Percentiles rank a stretch among this genome's conserved stretches.
Conservation (phyloP, 208 protist species). For the Crithidia brevicula region DNA sequence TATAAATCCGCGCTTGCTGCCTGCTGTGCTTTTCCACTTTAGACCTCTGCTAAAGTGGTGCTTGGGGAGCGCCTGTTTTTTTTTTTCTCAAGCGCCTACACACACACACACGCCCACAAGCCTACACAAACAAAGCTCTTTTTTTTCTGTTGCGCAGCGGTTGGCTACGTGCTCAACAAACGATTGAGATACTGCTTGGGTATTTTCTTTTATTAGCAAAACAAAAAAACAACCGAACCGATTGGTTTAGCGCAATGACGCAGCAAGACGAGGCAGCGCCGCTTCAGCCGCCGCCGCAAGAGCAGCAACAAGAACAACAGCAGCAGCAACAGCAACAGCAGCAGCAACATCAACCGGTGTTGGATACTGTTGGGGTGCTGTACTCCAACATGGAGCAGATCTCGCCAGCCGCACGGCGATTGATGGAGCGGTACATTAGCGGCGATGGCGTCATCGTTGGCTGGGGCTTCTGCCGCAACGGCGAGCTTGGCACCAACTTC, state of each 20-base stretch:
- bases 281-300: not conserved
- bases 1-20: too few species aligned
- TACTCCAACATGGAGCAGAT: conserved; percentile 40
- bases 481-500: conserved; percentile 68
- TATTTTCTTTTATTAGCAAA: conserved; percentile 12
- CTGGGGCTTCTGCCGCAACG: conserved; percentile 73
- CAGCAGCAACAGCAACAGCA: not conserved
- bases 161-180: too few species aligned
- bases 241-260: not conserved
- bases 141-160: too few species aligned
- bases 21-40: too few species aligned
- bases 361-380: conserved; percentile 28
- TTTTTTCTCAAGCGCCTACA: too few species aligned
- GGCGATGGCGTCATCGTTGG: conserved; percentile 78
- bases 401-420: conserved; percentile 16
- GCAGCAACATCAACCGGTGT: conserved; percentile 11
- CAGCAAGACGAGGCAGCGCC: not conserved
- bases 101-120: too few species aligned
- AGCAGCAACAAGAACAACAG: conserved; percentile 3
- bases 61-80: too few species aligned
- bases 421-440: conserved; percentile 61
- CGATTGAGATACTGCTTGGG: too few species aligned
- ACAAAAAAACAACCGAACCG: too few species aligned
- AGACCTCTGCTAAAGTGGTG: too few species aligned
- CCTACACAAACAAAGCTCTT: too few species aligned